phyloP scores from a whole-genome alignment of 169 alveolate genomes.

The Babesia divergens region DNA sequence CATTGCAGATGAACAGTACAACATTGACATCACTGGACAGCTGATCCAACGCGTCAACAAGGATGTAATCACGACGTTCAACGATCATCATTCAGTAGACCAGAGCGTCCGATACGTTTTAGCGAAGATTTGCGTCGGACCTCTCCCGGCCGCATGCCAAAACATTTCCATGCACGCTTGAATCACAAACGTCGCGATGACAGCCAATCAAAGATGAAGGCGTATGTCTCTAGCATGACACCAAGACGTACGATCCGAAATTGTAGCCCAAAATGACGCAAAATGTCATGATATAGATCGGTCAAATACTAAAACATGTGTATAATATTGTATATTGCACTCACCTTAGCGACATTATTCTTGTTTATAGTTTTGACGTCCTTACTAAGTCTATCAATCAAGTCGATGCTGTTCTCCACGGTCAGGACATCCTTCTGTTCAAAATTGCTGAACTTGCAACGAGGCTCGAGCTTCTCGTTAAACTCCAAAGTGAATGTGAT shows the following conservation, averaged over 20 bases:
- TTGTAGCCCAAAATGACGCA: background rate
- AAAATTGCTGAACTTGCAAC: conserved; percentile 7
- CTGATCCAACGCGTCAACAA: background rate
- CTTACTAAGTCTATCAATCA: background rate
- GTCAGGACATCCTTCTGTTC: background rate
- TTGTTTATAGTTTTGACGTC: background rate
- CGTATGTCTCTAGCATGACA: conserved; percentile 5
- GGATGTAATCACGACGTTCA: conserved; percentile 7
- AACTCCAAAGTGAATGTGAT: background rate
- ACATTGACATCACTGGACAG: conserved; percentile 7
- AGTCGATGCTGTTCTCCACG: background rate
- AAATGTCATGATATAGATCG: background rate
- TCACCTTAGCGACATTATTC: conserved; percentile 3
- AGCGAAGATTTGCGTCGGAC: conserved; percentile 28
- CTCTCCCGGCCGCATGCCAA: conserved; percentile 38
- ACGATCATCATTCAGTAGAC: conserved; percentile 1
- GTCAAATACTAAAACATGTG: background rate
- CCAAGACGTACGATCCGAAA: background rate
- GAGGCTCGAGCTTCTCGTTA: conserved; percentile 2
- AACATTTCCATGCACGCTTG: background rate
- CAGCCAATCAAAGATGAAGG: conserved; percentile 22
- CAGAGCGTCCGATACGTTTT: conserved; percentile 24
- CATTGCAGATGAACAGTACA: background rate
- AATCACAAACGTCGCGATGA: background rate
- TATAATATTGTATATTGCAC: conserved; percentile 8